Percentiles rank a stretch among this genome's conserved stretches.
phyloP scores from a whole-genome alignment of 371 early-diverging fungal species.

The Choanephora cucurbitarum region DNA sequence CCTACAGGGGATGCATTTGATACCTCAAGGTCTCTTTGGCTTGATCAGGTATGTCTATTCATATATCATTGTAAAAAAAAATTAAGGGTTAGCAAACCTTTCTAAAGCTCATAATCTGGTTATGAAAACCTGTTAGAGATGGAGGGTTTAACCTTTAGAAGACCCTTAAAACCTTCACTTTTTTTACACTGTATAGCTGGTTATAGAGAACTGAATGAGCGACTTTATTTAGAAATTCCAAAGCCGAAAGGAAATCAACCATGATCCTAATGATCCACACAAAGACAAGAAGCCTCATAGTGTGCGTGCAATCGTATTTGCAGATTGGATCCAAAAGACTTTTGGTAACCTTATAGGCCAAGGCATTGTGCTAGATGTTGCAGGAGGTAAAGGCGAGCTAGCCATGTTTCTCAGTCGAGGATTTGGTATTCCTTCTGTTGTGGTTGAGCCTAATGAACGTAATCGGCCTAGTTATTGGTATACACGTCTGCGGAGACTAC shows the following conservation, averaged over 20 bases:
- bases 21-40: slow-evolving; percentile 36
- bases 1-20: slow-evolving; percentile 37
- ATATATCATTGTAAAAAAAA: too few species aligned
- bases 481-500: slow-evolving; percentile 40
- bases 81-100: too few species aligned
- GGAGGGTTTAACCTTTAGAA: too few species aligned
- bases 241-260: slow-evolving; percentile 32
- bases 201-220: too few species aligned
- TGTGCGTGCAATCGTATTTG: slow-evolving; percentile 54
- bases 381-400: slow-evolving; percentile 64
- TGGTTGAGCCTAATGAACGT: slow-evolving; percentile 56
- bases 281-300: slow-evolving; percentile 53
- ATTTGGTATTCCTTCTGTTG: slow-evolving; percentile 44
- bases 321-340: slow-evolving; percentile 51
- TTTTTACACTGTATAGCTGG: too few species aligned
- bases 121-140: too few species aligned
- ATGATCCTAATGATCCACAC: slow-evolving; percentile 56
- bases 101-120: too few species aligned
- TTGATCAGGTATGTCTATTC: slow-evolving; percentile 39
- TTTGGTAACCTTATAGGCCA: slow-evolving; percentile 27
- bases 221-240: slow-evolving; percentile 32
- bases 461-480: slow-evolving; percentile 52
- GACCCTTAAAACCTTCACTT: too few species aligned
- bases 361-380: slow-evolving; percentile 52
- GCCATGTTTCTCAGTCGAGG: slow-evolving; percentile 56